phyloP scores from a whole-genome alignment of 2,329 filamentous ascomycete species.

The Raffaelea albimanens region DNA sequence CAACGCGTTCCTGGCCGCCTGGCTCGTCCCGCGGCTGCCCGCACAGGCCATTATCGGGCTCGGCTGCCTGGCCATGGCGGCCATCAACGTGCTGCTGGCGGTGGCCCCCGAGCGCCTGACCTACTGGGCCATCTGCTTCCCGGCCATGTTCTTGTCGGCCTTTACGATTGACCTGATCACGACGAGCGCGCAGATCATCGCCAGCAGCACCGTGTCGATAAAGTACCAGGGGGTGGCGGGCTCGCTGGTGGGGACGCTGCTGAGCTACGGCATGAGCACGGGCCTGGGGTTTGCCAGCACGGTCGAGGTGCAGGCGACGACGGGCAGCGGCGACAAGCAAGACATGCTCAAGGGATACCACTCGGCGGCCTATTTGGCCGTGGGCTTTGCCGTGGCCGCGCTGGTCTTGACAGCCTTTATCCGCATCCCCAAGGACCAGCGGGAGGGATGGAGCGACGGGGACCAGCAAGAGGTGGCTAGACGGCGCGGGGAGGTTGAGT shows the following conservation, averaged over 20 bases:
- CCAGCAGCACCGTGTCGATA: conserved; percentile 36
- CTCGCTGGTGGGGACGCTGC: conserved; percentile 32
- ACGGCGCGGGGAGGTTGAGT: background rate
- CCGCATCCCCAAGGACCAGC: background rate
- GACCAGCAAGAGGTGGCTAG: background rate
- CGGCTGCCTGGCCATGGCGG: background rate
- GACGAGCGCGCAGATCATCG: conserved; percentile 41
- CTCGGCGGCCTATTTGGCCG: background rate
- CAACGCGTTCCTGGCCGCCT: background rate
- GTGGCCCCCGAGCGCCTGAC: background rate
- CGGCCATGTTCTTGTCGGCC: conserved; percentile 20
- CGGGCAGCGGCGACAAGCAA: conserved; percentile 7
- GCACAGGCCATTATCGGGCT: background rate
- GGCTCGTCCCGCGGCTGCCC: background rate
- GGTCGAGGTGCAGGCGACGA: conserved; percentile 22
- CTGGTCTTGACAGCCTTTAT: background rate
- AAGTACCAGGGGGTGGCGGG: conserved; percentile 40
- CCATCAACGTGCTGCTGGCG: background rate
- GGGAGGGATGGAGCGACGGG: background rate
- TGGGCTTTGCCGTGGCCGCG: background rate
- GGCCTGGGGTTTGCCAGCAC: conserved; percentile 24
- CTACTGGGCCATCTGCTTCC: conserved; percentile 34
- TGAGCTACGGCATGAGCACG: conserved; percentile 21
- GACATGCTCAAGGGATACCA: conserved; percentile 23
- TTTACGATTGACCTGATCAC: conserved; percentile 39